Base-by-base conservation (phyloP, 169 alveolate genomes). In the Plasmodium vivax region DNA sequence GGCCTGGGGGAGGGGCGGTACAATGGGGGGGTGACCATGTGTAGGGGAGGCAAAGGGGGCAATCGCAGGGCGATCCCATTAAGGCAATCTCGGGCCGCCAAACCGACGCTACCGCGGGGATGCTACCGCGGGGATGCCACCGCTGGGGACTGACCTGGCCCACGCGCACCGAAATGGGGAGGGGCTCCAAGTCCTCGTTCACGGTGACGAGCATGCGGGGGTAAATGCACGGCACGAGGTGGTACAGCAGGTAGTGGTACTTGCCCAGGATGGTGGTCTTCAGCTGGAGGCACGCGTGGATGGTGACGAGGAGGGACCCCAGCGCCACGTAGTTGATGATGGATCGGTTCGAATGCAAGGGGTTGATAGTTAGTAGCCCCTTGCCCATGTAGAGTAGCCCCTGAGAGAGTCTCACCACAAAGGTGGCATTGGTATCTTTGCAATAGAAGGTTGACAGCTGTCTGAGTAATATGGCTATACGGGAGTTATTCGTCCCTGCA, bases 361-460 rank as follows among this genome's bases (percentile, higher is more conserved):
- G 99, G 82, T 98, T 97, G 32, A 99, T 95, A 9, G 99, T 98
- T 75, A 98, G 96, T 93, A 99, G 95, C 38, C 99, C 99, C 96
- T 99, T 99, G 14, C 99, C 99, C 99, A 98, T 97, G 93, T 98
- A 98, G 47, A 98, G 96, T 27, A 98, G 95, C 23, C 99, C 99
- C 94, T 98, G 98, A 6, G 99, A 98, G 54, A 99, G 96, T 94
- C 99, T 96, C 36, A 99, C 99, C 88, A 99, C 99, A 94, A 98
- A 99, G 84, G 98, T 96, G n/a, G 99, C 98, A 93, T 98, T 99
- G 82, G 99, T 96, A 83, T 98, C 99, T 93, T 98, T 97, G 47
- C 97, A 97, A 93, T 98, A 98, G 95, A 96, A 98, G 14, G 98
- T 98, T 6, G 99, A 99, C 83, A 99, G 96, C 85, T 98, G 99